Evolutionary conservation across 1,139 yeast genomes (phyloP).

Genomic region (Blastobotrys aristatus): DNA sequence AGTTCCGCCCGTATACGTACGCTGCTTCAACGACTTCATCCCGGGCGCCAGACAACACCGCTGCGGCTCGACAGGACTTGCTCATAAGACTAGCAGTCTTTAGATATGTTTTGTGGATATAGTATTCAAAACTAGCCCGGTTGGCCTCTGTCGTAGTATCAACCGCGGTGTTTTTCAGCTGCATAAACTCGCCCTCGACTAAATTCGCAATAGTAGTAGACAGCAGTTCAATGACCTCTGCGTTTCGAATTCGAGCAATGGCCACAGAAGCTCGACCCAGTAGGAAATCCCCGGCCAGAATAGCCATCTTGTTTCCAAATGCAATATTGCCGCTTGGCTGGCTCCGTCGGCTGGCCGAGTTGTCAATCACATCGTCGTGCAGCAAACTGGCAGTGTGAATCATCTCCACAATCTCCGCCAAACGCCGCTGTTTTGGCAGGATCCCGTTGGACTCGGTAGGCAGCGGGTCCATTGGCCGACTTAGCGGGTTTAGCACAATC

Average conservation of each 20-base stretch:
- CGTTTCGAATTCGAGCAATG: constrained; percentile 83
- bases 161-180: constrained; percentile 81
- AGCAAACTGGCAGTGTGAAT: constrained; percentile 95
- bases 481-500: constrained; percentile 73
- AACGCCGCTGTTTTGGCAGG: constrained; percentile 86
- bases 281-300: constrained; percentile 91
- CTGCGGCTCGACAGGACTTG: constrained; percentile 91
- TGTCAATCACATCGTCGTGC: constrained; percentile 96
- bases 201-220: constrained; percentile 95
- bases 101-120: constrained; percentile 87
- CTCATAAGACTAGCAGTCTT: constrained; percentile 95
- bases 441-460: constrained; percentile 53
- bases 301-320: constrained; percentile 95
- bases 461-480: constrained; percentile 70
- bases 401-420: constrained; percentile 98
- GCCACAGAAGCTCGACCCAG: constrained; percentile 96
- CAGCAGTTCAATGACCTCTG: constrained; percentile 94
- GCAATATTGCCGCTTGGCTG: constrained; percentile 90
- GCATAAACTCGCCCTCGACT: constrained; percentile 99
- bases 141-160: constrained; percentile 60
- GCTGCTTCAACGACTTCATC: constrained; percentile 73
- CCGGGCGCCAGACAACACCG: constrained; percentile 82
- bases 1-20: constrained; percentile 85
- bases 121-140: constrained; percentile 90
- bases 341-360: constrained; percentile 86